Evolutionary conservation across 305 asterid species (phyloP), one percentile per base, ranked within the genome.

Genomic region (Fraxinus sp.): DNA sequence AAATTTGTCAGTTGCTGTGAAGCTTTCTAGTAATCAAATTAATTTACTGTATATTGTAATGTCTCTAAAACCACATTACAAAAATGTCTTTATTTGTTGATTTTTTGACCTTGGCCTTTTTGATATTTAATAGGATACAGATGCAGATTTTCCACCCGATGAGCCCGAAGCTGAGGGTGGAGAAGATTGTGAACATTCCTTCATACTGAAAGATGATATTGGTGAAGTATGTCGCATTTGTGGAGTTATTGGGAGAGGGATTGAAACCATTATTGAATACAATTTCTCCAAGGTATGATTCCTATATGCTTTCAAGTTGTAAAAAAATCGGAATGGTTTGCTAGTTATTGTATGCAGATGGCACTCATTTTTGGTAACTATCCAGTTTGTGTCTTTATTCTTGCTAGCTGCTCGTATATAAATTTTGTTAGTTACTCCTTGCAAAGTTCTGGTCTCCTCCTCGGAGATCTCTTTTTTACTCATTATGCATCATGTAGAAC

Each of bases 201-300:
- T 90, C 83, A 91, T 96, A 76, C 80, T 96, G 78, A 96, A 89
- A 88, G 99, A 94, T 87, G 99, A 96, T 84, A 91, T 96, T 28
- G 99, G 99, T 57, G 93, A 91, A 83, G 99, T 96, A n/a, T 96
- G 99, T 81, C 95, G 99, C 68, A 87, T 96, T 62, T 96, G 99
- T 82, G 99, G 99, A 85, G 93, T 96, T 81, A 91, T 96, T 79
- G 86, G 82, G 87, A 91, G 94, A 88, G 87, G 97, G 79, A 96
- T 96, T 82, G 99, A 93, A 59, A 82, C 92, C 78, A 96, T 96
- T 64, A 96, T 96, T 9, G 99, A 96, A 81, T 96, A 88, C 84
- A 97, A 96, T 88, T 92, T 89, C 83, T 81, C 94, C 0, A 96
- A 96, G 99, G 99, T 96, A 49, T 35, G 87, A 35, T 76, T 84